Conservation (phyloP, 108 stramenopile genomes). For the Fragilaria crotonensis region DNA sequence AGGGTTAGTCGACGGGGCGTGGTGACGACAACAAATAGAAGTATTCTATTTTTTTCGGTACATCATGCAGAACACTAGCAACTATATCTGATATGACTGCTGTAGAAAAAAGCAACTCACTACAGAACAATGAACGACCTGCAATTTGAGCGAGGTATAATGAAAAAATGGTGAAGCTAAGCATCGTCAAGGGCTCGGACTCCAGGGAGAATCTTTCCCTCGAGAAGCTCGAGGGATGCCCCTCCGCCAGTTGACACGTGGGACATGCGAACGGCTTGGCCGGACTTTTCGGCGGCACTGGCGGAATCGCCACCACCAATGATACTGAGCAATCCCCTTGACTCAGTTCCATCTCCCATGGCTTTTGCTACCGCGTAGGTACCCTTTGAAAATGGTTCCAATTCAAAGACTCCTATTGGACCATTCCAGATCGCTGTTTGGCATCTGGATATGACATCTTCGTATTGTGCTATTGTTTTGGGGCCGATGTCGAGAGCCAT, state of each 20-base stretch:
- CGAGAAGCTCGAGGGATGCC: conserved; percentile 77
- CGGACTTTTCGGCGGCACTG: conserved; percentile 58
- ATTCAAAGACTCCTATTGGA: conserved; percentile 80
- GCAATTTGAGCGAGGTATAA: too few relatives aligned
- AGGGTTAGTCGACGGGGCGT: too few relatives aligned
- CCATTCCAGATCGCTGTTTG: conserved; percentile 85
- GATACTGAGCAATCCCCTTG: conserved; percentile 37
- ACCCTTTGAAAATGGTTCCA: conserved; percentile 22
- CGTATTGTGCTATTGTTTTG: conserved; percentile 34
- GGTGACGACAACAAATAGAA: too few relatives aligned
- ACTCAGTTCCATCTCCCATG: conserved; percentile 15
- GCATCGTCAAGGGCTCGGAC: conserved; percentile 62
- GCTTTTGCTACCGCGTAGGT: conserved; percentile 21
- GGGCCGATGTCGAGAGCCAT: conserved; percentile 83
- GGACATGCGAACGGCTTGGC: conserved; percentile 53
- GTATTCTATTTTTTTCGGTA: too few relatives aligned
- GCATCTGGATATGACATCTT: conserved; percentile 27
- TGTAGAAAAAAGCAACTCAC: too few relatives aligned
- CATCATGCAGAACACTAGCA: too few relatives aligned
- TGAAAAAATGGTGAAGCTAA: too few relatives aligned
- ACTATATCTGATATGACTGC: too few relatives aligned
- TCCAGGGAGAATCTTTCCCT: conserved; percentile 77
- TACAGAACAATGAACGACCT: too few relatives aligned
- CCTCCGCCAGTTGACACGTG: conserved; percentile 80
- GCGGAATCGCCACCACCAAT: conserved; percentile 88